phyloP scores from a whole-genome alignment of 768 basidiomycete species.

The Austroboletus eburneus region DNA sequence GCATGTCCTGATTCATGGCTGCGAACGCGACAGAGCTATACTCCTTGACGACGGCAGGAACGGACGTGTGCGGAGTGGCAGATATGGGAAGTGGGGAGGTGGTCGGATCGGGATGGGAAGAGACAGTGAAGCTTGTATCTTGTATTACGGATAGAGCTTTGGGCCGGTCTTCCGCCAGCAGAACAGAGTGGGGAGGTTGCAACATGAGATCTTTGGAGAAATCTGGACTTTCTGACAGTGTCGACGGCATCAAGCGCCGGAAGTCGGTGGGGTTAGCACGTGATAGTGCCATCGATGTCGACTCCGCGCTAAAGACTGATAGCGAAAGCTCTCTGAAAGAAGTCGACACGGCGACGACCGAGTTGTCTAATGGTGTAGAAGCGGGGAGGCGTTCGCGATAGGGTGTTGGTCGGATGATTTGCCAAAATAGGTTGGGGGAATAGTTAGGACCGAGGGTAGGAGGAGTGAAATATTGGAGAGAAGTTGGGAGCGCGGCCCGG shows the following conservation, averaged over 20 bases:
- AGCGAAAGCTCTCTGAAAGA: conserved; percentile 48
- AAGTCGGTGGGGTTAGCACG: conserved; percentile 24
- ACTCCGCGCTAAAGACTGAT: conserved; percentile 47
- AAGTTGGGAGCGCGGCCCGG: conserved; percentile 21
- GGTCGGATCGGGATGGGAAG: conserved; percentile 10
- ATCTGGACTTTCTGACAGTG: conserved; percentile 26
- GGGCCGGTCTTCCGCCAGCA: conserved; percentile 16
- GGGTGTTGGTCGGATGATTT: conserved; percentile 36
- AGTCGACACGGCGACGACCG: conserved; percentile 33
- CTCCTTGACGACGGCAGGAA: conserved; percentile 47
- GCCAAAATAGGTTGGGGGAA: conserved; percentile 36
- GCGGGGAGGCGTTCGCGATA: conserved; percentile 36
- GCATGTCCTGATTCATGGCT: conserved; percentile 47
- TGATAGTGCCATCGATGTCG: conserved; percentile 30
- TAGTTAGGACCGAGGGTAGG: conserved; percentile 18
- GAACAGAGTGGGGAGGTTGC: conserved; percentile 29
- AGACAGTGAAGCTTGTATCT: conserved; percentile 8
- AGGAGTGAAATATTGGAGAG: conserved; percentile 21
- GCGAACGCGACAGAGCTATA: conserved; percentile 42
- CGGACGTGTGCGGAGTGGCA: conserved; percentile 36
- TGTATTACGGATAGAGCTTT: conserved; percentile 31
- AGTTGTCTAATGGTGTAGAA: conserved; percentile 26
- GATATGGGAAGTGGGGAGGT: conserved; percentile 15
- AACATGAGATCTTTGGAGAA: conserved; percentile 36
- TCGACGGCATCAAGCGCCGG: conserved; percentile 16